These are phyloP conservation scores for Phytophthora niederhauseri DNA, from an alignment of 352 stramenopile genomes.

Conservation along the genomic window DNA sequence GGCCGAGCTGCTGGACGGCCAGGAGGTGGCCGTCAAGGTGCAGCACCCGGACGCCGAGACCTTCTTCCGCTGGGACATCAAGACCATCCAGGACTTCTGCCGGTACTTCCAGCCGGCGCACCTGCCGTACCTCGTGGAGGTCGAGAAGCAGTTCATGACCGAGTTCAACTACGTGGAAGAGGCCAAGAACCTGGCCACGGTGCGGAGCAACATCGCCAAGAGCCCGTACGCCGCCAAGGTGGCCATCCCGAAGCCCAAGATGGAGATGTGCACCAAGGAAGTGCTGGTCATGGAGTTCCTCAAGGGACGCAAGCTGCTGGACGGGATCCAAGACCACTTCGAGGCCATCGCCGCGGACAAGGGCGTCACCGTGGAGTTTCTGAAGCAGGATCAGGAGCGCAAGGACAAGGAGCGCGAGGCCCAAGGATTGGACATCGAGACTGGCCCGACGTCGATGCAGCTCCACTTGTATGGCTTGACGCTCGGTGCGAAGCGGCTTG, in stretches of 20 bases:
- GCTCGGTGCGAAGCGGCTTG: conserved; percentile 48
- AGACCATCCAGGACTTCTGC: conserved; percentile 97
- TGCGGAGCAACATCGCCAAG: conserved; percentile 91
- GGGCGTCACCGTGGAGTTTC: conserved; percentile 85
- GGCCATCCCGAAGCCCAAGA: conserved; percentile 83
- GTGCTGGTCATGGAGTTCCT: conserved; percentile 97
- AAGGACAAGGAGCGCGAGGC: conserved; percentile 71
- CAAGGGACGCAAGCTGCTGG: conserved; percentile 83
- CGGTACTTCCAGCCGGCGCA: conserved; percentile 95
- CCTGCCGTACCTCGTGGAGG: conserved; percentile 93
- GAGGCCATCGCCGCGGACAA: conserved; percentile 85
- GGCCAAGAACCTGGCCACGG: conserved; percentile 88
- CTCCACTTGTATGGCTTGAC: conserved; percentile 59
- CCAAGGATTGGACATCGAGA: conserved; percentile 75
- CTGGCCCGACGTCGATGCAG: conserved; percentile 61
- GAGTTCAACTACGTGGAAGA: conserved; percentile 98
- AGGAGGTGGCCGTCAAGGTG: conserved; percentile 91
- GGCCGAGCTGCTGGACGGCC: conserved; percentile 67
- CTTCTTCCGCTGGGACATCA: conserved; percentile 96
- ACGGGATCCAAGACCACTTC: conserved; percentile 93
- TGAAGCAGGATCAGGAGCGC: conserved; percentile 78
- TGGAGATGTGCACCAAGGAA: conserved; percentile 93
- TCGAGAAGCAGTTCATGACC: conserved; percentile 98
- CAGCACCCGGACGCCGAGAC: conserved; percentile 95
- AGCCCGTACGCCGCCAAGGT: conserved; percentile 74